Base-by-base conservation (phyloP, 2,329 filamentous ascomycete genomes). In the Penicillium rolfsii region DNA sequence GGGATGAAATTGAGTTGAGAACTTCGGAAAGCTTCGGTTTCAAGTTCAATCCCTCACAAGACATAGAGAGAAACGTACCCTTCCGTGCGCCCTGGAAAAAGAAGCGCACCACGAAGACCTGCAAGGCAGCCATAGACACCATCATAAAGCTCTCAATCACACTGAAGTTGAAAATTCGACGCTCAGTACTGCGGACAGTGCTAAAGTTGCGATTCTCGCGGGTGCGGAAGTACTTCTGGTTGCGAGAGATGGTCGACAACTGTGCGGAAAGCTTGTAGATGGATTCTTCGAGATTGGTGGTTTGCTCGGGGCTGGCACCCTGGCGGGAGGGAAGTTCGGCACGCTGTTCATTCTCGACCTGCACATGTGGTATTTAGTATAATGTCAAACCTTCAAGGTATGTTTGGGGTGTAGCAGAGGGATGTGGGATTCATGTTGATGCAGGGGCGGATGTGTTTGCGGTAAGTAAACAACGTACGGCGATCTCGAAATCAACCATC, bases 201-300 rank as follows among this genome's bases (percentile, higher is more conserved):
- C 91, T 96, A 81, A 99, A 98, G 81, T 99, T 99, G 64, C 95
- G 87, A 85, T 99, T 99, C 84, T 99, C 95, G 68, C 95, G 89
- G 2, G 95, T 99, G 65, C 96, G 91, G 88, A 99, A 99, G 83
- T 99, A 99, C 78, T 99, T 99, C 75, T 99, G 95, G 82, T 97
- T 97, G 73, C 95, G 87, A 45, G 91, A 93, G 74, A 99, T 95
- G 64, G 93, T 97, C 14, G 93, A 97, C 54, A 99, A 82, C 75
- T 96, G 92, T 65, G 91, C 89, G 12, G 93, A 97, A 62, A 99
- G 85, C 82, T 97, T 97, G 83, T 95, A 92, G 71, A 98, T 90
- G 43, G 92, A 94, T 81, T 99, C 94, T 77, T 98, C 94, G 52
- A 99, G 85, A 7, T 87, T 86, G 50, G 89, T 88, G 1, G 94